Base-by-base conservation (phyloP, 2,329 filamentous ascomycete genomes). In the Pseudocercospora crystallina region DNA sequence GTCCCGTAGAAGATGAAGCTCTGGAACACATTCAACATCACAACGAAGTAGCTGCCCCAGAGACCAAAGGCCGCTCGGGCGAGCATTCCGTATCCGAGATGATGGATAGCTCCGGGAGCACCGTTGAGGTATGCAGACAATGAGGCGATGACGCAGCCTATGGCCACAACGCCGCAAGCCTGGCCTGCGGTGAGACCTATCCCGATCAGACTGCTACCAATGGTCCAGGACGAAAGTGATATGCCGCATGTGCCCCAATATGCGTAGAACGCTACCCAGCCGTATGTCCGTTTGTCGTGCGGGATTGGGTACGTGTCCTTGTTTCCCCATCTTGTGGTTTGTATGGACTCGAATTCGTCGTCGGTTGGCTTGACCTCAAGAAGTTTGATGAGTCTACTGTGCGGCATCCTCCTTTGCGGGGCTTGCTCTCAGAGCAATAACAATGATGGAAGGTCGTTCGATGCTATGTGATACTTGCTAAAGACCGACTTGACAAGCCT, bases 11-110 rank as follows among this genome's bases (percentile, higher is more conserved):
- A 59, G 40, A 62, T 57, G 32, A 59, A 51, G 3, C 43, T 56
- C 36, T 56, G 48, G 43, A 62, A 60, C 8, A 56, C 47, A 26
- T 60, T 60, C 12, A 62, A 43, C 49, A 60, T 59, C 31, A 62
- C 53, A 31, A 54, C 56, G 33, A 62, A 61, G 26, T 59, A 62
- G 5, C 47, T 45, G 5, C 58, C 60, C 43, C 53, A 62, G 10
- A 62, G 35, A 5, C 60, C 60, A 39, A 58, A 62, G 7, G 54
- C 46, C 8, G 57, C 51, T 30, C 60, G 44, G 8, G 52, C 51
- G 13, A 61, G 41, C 57, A 59, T 61, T 10, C 50, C 51, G 47
- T 56, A 62, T 30, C n/a, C n/a, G n/a, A 62, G 53, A 26, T 45
- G 49, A 38, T 47, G 39, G n/a, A n/a, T n/a, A n/a, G n/a, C n/a